phyloP scores from a whole-genome alignment of 176 grass and related monocot genomes.

The Rhynchospora tenuis region DNA sequence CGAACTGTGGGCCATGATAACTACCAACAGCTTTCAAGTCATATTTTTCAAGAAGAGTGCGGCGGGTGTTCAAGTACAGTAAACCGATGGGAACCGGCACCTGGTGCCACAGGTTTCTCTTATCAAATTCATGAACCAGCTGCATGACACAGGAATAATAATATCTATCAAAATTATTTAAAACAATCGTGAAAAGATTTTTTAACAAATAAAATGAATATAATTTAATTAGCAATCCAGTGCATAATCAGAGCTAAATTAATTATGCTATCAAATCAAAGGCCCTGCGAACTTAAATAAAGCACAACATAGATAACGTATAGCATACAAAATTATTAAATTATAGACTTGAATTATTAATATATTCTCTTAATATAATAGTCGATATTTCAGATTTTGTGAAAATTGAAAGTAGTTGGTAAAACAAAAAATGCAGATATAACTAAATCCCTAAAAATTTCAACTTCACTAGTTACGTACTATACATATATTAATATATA shows the following conservation, averaged over 20 bases:
- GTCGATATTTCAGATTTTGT: too few relatives aligned
- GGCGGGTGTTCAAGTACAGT: slow-evolving; percentile 34
- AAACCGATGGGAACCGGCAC: slow-evolving; percentile 46
- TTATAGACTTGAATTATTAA: too few relatives aligned
- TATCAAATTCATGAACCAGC: slow-evolving; percentile 50
- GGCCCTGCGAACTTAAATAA: neutral
- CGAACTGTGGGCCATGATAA: slow-evolving; percentile 9
- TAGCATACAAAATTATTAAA: too few relatives aligned
- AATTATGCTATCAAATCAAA: neutral
- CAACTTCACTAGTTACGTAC: too few relatives aligned
- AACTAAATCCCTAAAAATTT: too few relatives aligned
- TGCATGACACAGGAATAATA: slow-evolving; percentile 29
- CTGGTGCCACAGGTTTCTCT: slow-evolving; percentile 44
- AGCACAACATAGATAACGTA: too few relatives aligned
- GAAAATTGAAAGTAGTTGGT: too few relatives aligned
- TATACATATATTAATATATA: too few relatives aligned
- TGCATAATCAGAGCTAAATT: slow-evolving; percentile 6
- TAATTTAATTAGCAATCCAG: slow-evolving; percentile 14
- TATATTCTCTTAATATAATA: too few relatives aligned
- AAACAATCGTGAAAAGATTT: slow-evolving; percentile 8
- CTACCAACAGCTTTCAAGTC: slow-evolving; percentile 36
- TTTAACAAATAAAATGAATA: neutral
- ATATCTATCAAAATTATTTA: slow-evolving; percentile 25
- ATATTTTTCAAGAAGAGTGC: slow-evolving; percentile 41
- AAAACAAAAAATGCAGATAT: too few relatives aligned